Evolutionary conservation across 2,329 filamentous ascomycete species (phyloP).

Genomic region (Daldinia eschscholtzii): DNA sequence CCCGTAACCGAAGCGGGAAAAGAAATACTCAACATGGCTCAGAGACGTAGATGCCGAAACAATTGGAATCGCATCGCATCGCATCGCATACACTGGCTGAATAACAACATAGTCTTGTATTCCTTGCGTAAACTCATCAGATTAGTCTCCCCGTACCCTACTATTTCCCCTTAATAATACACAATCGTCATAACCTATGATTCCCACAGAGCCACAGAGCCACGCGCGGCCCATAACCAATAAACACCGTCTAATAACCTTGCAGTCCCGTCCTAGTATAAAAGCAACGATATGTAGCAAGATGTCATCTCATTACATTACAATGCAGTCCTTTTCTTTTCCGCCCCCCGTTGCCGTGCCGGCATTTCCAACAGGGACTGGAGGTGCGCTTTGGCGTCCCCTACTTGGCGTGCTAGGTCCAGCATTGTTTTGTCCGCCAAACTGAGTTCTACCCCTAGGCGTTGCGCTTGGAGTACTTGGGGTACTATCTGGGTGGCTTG

Average conservation of each 20-base stretch:
- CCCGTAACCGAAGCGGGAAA: background rate
- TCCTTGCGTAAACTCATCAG: constrained; percentile 24
- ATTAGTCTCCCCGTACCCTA: constrained; percentile 6
- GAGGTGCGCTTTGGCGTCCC: constrained; percentile 56
- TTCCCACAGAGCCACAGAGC: background rate
- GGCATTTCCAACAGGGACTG: constrained; percentile 35
- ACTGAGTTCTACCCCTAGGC: constrained; percentile 39
- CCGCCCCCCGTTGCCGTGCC: constrained; percentile 31
- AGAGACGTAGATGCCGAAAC: background rate
- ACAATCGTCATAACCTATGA: constrained; percentile 27
- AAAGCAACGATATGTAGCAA: constrained; percentile 5
- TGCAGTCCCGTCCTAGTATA: background rate
- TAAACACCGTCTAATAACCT: constrained; percentile 17
- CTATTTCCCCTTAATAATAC: constrained; percentile 21
- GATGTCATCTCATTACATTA: constrained; percentile 46
- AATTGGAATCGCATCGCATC: background rate
- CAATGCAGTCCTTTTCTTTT: constrained; percentile 49
- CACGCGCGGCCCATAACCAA: constrained; percentile 15
- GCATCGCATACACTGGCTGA: background rate
- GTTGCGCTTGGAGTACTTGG: constrained; percentile 46
- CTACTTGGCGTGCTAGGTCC: constrained; percentile 45
- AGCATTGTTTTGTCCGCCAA: constrained; percentile 34
- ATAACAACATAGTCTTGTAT: constrained; percentile 15
- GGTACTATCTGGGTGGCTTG: constrained; percentile 61
- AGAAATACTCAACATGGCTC: background rate